Conservation (phyloP, 495 filamentous ascomycete genomes). For the Glutinoglossum americanum region DNA sequence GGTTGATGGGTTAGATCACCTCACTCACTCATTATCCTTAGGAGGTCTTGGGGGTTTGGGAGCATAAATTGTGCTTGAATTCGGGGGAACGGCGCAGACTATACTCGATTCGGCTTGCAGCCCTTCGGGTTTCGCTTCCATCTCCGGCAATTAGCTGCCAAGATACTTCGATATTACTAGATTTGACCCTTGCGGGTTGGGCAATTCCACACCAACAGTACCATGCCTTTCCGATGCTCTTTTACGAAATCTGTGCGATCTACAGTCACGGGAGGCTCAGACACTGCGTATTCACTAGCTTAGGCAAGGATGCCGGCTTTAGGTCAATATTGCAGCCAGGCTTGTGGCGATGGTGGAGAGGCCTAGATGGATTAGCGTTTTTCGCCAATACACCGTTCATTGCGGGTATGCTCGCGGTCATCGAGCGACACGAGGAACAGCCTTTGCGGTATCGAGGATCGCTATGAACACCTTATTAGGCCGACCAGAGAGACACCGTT, state of each 20-base stretch:
- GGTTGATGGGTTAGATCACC: background rate
- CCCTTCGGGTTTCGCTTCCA: background rate
- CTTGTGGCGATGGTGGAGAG: background rate
- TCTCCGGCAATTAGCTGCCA: background rate
- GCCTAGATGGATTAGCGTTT: background rate
- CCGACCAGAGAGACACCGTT: background rate
- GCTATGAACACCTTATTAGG: background rate
- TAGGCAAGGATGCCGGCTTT: background rate
- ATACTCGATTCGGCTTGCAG: constrained; percentile 13
- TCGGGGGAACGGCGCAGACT: constrained; percentile 20
- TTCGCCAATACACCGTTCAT: constrained; percentile 5
- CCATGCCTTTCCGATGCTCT: constrained; percentile 13
- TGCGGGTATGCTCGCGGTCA: constrained; percentile 2
- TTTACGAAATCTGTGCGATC: constrained; percentile 1
- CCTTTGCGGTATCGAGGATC: background rate
- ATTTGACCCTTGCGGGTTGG: constrained; percentile 19
- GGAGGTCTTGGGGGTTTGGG: constrained; percentile 32
- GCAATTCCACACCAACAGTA: constrained; percentile 14
- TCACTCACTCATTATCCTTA: background rate
- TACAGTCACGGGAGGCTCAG: background rate
- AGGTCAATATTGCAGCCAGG: background rate
- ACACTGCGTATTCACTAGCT: background rate
- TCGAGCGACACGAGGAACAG: constrained; percentile 1
- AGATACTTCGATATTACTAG: constrained; percentile 13
- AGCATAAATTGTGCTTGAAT: constrained; percentile 18